Percentiles rank a stretch among this genome's conserved stretches.
These are phyloP conservation scores for Oxytropis ochrocephala DNA, from an alignment of 306 rosid species.

Conservation along the genomic window DNA sequence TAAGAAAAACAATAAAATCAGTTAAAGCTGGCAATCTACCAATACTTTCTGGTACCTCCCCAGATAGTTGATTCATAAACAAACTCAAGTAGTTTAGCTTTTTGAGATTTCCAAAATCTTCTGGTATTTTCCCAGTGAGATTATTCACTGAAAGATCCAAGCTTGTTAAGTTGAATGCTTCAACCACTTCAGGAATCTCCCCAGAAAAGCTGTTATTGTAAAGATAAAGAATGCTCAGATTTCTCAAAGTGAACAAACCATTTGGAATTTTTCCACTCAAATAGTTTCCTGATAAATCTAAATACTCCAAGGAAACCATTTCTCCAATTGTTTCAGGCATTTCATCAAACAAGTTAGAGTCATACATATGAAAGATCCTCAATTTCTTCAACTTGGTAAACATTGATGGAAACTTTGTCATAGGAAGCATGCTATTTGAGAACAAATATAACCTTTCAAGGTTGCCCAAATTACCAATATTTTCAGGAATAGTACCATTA, in stretches of 20 bases:
- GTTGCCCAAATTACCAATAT: constrained; percentile 12
- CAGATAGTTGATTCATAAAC: constrained; percentile 13
- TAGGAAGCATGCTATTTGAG: constrained; percentile 15
- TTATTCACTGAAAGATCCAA: constrained; percentile 16
- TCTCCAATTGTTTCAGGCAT: constrained; percentile 22
- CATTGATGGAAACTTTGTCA: constrained; percentile 15
- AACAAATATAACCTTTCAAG: constrained; percentile 24
- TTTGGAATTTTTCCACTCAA: constrained; percentile 22
- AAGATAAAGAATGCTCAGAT: constrained; percentile 18
- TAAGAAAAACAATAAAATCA: constrained; percentile 16
- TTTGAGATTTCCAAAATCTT: constrained; percentile 13
- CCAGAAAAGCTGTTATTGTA: constrained; percentile 10
- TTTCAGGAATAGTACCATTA: constrained; percentile 17
- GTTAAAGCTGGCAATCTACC: neutral
- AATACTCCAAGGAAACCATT: constrained; percentile 21
- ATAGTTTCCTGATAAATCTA: constrained; percentile 7
- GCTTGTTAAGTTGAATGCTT: constrained; percentile 5
- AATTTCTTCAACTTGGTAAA: constrained; percentile 16
- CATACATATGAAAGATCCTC: constrained; percentile 10
- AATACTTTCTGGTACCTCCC: constrained; percentile 17
- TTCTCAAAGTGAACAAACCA: constrained; percentile 20
- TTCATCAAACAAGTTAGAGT: constrained; percentile 24
- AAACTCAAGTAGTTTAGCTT: neutral
- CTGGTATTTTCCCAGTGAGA: constrained; percentile 28
- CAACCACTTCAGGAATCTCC: constrained; percentile 24